Evolutionary conservation across 345 rosid species (phyloP).

Genomic region (Durio zibethinus): DNA sequence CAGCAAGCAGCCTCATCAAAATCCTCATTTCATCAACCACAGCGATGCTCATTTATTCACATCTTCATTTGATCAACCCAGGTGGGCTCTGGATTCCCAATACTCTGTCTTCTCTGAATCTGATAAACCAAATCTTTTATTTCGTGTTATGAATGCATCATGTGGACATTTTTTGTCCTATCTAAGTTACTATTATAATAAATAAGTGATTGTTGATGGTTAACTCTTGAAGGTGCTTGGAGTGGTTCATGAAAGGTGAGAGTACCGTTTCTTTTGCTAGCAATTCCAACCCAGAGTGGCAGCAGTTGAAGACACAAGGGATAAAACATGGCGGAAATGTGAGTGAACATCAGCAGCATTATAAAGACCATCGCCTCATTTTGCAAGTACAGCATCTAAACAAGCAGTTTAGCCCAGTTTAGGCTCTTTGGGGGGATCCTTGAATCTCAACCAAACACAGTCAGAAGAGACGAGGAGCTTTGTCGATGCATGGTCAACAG

Average conservation of each 20-base stretch:
- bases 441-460: slow-evolving; percentile 33
- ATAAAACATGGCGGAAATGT: slow-evolving; percentile 19
- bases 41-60: slow-evolving; percentile 21
- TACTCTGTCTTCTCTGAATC: not conserved
- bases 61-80: slow-evolving; percentile 45
- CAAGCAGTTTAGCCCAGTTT: slow-evolving; percentile 36
- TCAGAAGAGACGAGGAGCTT: slow-evolving; percentile 62
- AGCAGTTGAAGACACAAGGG: slow-evolving; percentile 26
- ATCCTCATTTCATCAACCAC: slow-evolving; percentile 30
- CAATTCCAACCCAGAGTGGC: slow-evolving; percentile 42
- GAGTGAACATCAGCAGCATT: slow-evolving; percentile 17
- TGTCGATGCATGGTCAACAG: slow-evolving; percentile 49
- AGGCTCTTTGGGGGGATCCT: slow-evolving; percentile 28
- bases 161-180: slow-evolving; percentile 7
- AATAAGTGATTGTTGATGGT: slow-evolving; percentile 8
- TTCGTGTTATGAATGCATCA: not conserved
- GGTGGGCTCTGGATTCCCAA: slow-evolving; percentile 31
- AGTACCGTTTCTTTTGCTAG: slow-evolving; percentile 24
- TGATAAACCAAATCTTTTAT: not conserved
- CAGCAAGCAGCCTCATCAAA: slow-evolving; percentile 28
- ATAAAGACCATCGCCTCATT: slow-evolving; percentile 25
- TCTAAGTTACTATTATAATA: not conserved
- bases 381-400: slow-evolving; percentile 29
- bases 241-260: slow-evolving; percentile 72
- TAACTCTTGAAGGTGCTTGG: slow-evolving; percentile 58